Conservation (phyloP, 768 basidiomycete species). For the Suillus americanus region DNA sequence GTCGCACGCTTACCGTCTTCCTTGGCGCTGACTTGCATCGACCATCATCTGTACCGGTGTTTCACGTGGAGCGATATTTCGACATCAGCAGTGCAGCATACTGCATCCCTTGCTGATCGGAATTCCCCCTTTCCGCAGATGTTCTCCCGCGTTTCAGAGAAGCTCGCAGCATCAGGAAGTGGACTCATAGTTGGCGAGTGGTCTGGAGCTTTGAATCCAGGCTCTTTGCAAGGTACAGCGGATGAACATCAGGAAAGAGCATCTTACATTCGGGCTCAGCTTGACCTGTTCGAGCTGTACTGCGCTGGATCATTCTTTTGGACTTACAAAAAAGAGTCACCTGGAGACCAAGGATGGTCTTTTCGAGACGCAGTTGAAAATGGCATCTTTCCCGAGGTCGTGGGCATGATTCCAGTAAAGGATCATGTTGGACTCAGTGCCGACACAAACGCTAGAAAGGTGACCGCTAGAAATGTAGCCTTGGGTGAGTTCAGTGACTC, state of each 20-base stretch:
- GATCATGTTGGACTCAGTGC: conserved; percentile 16
- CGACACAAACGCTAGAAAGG: conserved; percentile 26
- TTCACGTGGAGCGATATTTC: conserved; percentile 61
- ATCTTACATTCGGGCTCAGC: conserved; percentile 60
- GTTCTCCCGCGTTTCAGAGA: conserved; percentile 38
- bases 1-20: conserved; percentile 35
- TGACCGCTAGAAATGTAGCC: conserved; percentile 31
- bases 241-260: conserved; percentile 43
- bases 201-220: conserved; percentile 72
- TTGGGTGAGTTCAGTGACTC: conserved; percentile 24
- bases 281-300: conserved; percentile 58
- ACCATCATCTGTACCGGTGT: conserved; percentile 85
- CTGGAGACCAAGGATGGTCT: conserved; percentile 75
- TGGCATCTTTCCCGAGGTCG: conserved; percentile 57
- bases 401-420: conserved; percentile 41
- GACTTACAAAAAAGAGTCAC: conserved; percentile 73
- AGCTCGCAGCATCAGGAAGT: conserved; percentile 42
- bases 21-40: conserved; percentile 55
- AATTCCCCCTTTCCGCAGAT: conserved; percentile 39
- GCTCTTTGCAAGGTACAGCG: conserved; percentile 49
- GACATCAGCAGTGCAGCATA: conserved; percentile 55
- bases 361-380: conserved; percentile 61
- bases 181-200: conserved; percentile 75
- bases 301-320: conserved; percentile 84
- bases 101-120: conserved; percentile 43